phyloP scores from a whole-genome alignment of 768 basidiomycete species.

The Amylocystis lapponica region DNA sequence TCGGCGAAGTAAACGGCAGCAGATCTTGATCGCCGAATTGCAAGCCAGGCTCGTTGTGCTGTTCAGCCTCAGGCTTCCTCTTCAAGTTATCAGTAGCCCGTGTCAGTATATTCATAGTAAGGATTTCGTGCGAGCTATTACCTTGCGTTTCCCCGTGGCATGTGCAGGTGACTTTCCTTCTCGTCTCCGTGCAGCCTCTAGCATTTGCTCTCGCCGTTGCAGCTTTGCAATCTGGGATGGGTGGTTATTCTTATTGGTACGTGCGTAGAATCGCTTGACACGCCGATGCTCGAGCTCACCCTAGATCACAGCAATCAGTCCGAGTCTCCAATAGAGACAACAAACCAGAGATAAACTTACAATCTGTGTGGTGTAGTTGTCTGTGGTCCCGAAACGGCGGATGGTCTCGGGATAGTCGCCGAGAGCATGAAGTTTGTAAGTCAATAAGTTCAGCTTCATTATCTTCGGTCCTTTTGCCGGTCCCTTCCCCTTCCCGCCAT shows the following conservation, averaged over 20 bases:
- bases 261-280: slow-evolving; percentile 32
- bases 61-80: too few species aligned
- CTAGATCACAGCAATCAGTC: slow-evolving; percentile 14
- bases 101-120: too few species aligned
- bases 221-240: slow-evolving; percentile 25
- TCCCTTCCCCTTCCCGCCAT: neutral
- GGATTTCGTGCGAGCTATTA: too few species aligned
- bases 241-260: slow-evolving; percentile 30
- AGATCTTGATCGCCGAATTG: neutral
- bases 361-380: slow-evolving; percentile 21
- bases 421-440: slow-evolving; percentile 23
- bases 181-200: too few species aligned
- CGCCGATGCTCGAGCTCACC: slow-evolving; percentile 32
- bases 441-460: slow-evolving; percentile 13
- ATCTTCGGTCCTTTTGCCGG: neutral
- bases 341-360: too few species aligned
- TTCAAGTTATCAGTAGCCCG: too few species aligned
- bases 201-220: slow-evolving; percentile 12
- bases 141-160: too few species aligned
- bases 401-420: slow-evolving; percentile 14
- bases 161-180: too few species aligned
- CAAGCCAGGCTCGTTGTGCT: too few species aligned
- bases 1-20: slow-evolving; percentile 11
- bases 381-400: slow-evolving; percentile 13
- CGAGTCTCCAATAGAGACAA: neutral